Percentiles rank a stretch among this genome's conserved stretches.
Conservation (phyloP, 2,329 filamentous ascomycete species). For the Fusarium clavum region DNA sequence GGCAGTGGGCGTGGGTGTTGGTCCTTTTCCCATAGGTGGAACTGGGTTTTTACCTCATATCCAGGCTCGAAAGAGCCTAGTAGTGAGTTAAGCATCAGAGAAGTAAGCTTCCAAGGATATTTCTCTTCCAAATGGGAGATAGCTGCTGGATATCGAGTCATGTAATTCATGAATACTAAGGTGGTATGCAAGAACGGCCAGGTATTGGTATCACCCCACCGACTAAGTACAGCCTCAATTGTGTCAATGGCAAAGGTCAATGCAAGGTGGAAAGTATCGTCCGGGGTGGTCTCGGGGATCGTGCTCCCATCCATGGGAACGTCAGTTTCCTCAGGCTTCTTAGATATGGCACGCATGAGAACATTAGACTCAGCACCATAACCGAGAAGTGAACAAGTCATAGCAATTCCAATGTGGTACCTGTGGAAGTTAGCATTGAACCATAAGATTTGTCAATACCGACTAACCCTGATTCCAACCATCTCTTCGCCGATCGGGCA, state of each 20-base stretch:
- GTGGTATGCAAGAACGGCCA: conserved; percentile 72
- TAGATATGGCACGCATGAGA: conserved; percentile 56
- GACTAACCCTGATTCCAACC: conserved; percentile 61
- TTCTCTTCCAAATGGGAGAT: conserved; percentile 57
- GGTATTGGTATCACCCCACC: conserved; percentile 68
- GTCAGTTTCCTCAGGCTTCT: conserved; percentile 46
- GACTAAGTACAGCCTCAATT: conserved; percentile 60
- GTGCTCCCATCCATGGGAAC: conserved; percentile 40
- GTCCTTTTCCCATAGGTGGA: conserved; percentile 60
- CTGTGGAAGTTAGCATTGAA: conserved; percentile 30
- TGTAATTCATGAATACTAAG: conserved; percentile 67
- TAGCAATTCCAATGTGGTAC: conserved; percentile 50
- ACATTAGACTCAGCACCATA: conserved; percentile 58
- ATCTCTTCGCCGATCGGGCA: conserved; percentile 48
- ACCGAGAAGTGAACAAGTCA: conserved; percentile 49
- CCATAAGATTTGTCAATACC: accelerated
- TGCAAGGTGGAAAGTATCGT: conserved; percentile 51
- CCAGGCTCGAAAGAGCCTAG: conserved; percentile 45
- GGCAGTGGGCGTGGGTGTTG: conserved; percentile 67
- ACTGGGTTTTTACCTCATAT: conserved; percentile 56
- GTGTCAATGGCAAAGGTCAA: conserved; percentile 58
- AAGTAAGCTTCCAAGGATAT: conserved; percentile 64
- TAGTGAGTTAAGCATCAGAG: conserved; percentile 54
- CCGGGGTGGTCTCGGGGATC: conserved; percentile 40
- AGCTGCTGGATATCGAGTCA: conserved; percentile 56